phyloP scores from a whole-genome alignment of 2,329 filamentous ascomycete species.

The Ploettnerulaceae sp. region DNA sequence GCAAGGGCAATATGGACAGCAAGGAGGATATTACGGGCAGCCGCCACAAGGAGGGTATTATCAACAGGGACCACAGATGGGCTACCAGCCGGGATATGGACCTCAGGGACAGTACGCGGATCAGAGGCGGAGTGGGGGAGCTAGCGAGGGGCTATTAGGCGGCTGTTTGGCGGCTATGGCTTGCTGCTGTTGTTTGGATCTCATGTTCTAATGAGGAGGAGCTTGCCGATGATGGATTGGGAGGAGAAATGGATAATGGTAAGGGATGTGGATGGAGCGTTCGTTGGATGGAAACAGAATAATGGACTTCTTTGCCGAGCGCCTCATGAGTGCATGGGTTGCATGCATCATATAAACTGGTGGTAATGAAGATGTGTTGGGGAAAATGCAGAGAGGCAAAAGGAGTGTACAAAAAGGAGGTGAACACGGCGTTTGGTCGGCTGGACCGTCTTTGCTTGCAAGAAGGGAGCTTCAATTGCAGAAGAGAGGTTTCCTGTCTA shows the following conservation, averaged over 20 bases:
- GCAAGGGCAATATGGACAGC: conserved; percentile 10
- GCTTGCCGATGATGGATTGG: neutral
- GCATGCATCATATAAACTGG: neutral
- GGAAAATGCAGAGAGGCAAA: neutral
- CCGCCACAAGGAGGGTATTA: conserved; percentile 19
- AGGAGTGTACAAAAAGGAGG: neutral
- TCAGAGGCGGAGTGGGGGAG: conserved; percentile 31
- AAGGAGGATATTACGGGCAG: conserved; percentile 1
- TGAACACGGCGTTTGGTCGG: conserved; percentile 6
- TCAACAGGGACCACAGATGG: conserved; percentile 15
- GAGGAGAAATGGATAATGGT: neutral
- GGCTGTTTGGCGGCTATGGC: conserved; percentile 42
- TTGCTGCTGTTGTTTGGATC: conserved; percentile 48
- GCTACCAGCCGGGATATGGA: conserved; percentile 26
- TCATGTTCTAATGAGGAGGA: conserved; percentile 42
- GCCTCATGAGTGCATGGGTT: neutral
- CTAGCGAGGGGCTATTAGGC: conserved; percentile 36
- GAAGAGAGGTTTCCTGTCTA: too few relatives aligned
- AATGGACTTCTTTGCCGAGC: too few relatives aligned
- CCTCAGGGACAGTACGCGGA: conserved; percentile 39
- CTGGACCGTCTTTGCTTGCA: conserved; percentile 11
- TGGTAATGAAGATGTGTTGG: neutral
- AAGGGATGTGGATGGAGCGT: neutral
- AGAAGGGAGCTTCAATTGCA: too few relatives aligned
- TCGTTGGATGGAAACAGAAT: neutral